phyloP scores from a whole-genome alignment of 768 basidiomycete genomes.

The Candolleomyces eurysporus region DNA sequence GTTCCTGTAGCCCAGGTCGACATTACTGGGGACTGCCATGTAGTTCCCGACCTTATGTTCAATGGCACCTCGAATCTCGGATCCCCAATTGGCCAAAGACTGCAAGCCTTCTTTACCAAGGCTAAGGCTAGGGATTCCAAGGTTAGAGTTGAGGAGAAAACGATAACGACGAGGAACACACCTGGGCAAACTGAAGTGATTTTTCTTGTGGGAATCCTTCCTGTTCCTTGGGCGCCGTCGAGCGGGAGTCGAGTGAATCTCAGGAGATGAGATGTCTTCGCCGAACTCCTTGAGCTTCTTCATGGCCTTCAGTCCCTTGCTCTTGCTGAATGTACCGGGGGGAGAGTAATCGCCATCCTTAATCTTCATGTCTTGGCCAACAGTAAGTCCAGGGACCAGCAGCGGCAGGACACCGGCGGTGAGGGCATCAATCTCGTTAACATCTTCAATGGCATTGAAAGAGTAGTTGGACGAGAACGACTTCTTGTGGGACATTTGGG shows the following conservation, averaged over 20 bases:
- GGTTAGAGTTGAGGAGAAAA: neutral
- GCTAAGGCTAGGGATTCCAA: conserved; percentile 46
- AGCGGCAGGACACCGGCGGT: conserved; percentile 68
- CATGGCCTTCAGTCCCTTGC: conserved; percentile 29
- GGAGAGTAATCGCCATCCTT: conserved; percentile 43
- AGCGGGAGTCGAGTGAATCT: conserved; percentile 63
- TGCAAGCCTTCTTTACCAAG: conserved; percentile 60
- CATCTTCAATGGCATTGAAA: conserved; percentile 53
- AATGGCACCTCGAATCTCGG: conserved; percentile 51
- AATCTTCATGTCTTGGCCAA: conserved; percentile 57
- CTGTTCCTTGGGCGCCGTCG: conserved; percentile 29
- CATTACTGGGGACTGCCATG: conserved; percentile 36
- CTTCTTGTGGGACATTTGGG: conserved; percentile 55
- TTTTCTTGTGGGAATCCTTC: conserved; percentile 58
- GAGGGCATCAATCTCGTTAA: conserved; percentile 69
- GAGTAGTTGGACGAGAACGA: conserved; percentile 66
- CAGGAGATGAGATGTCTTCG: conserved; percentile 53
- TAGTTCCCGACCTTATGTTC: conserved; percentile 41
- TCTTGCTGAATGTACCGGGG: conserved; percentile 39
- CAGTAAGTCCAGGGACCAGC: conserved; percentile 62
- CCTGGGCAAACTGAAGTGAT: conserved; percentile 71
- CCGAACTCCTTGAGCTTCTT: conserved; percentile 43
- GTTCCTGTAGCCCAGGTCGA: conserved; percentile 43
- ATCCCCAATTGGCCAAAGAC: conserved; percentile 48
- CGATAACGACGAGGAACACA: conserved; percentile 22